phyloP scores from a whole-genome alignment of 306 rosid species.

The Fragaria vesca region DNA sequence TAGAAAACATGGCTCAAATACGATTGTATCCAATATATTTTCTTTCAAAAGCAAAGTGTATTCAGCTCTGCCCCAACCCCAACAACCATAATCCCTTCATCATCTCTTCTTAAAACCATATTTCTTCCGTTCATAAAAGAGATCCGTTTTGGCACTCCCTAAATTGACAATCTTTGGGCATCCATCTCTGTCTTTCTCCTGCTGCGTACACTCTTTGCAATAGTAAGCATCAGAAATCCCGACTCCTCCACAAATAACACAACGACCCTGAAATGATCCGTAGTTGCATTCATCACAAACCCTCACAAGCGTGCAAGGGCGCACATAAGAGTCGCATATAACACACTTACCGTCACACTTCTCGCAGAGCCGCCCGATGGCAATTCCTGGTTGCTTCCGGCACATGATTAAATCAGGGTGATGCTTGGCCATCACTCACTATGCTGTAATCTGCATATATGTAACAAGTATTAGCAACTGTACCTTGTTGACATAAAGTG shows the following conservation, averaged over 20 bases:
- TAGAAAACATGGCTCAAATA: neutral
- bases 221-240: constrained; percentile 94
- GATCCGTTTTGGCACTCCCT: constrained; percentile 84
- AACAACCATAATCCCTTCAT: constrained; percentile 1
- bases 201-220: constrained; percentile 97
- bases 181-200: constrained; percentile 92
- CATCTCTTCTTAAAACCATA: constrained; percentile 92
- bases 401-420: constrained; percentile 93
- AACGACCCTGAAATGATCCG: constrained; percentile 75
- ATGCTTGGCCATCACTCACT: constrained; percentile 64
- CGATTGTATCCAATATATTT: neutral
- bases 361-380: constrained; percentile 79
- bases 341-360: constrained; percentile 91
- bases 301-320: constrained; percentile 88
- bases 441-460: neutral
- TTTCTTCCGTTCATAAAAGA: constrained; percentile 84
- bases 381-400: constrained; percentile 87
- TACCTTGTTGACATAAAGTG: neutral
- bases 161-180: constrained; percentile 91
- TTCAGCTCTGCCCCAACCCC: neutral
- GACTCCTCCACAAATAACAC: constrained; percentile 89
- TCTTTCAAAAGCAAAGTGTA: neutral
- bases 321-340: constrained; percentile 80
- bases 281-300: constrained; percentile 89
- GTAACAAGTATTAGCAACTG: neutral